A percentile compares a stretch with the other conserved stretches of the same genome.
Evolutionary conservation across 2,329 filamentous ascomycete species (phyloP).

Genomic region (Stachybotrys elegans): DNA sequence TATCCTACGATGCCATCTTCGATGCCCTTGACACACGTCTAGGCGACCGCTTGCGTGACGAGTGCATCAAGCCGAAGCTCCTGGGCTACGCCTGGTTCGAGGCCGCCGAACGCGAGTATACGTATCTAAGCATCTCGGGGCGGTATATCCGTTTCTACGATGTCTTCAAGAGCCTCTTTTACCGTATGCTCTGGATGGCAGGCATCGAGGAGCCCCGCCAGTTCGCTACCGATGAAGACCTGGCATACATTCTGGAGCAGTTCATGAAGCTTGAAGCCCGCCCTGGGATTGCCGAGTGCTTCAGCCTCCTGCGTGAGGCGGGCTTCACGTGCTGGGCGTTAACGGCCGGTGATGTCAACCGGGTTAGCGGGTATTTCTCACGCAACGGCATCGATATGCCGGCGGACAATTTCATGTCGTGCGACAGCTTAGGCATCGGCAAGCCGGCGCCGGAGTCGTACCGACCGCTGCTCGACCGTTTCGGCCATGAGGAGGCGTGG

Average conservation of each 20-base stretch:
- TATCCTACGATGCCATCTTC: slow-evolving; percentile 39
- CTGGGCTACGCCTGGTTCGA: slow-evolving; percentile 44
- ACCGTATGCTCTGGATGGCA: slow-evolving; percentile 38
- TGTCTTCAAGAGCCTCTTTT: slow-evolving; percentile 40
- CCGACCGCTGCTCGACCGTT: slow-evolving; percentile 32
- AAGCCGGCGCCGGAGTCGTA: slow-evolving; percentile 48
- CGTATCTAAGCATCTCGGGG: slow-evolving; percentile 38
- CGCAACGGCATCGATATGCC: slow-evolving; percentile 43
- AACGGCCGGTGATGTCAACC: slow-evolving; percentile 43
- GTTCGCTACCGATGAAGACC: slow-evolving; percentile 37
- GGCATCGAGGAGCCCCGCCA: slow-evolving; percentile 36
- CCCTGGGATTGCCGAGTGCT: slow-evolving; percentile 33
- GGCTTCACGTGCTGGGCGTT: slow-evolving; percentile 51
- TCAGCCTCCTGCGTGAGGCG: slow-evolving; percentile 33
- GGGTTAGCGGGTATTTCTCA: slow-evolving; percentile 49
- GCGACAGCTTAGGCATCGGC: slow-evolving; percentile 40
- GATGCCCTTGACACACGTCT: slow-evolving; percentile 33
- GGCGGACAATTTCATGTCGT: slow-evolving; percentile 43
- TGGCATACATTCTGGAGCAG: slow-evolving; percentile 29
- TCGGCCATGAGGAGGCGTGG: slow-evolving; percentile 39
- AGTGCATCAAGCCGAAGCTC: slow-evolving; percentile 33
- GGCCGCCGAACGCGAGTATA: slow-evolving; percentile 43
- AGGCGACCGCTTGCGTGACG: slow-evolving; percentile 30
- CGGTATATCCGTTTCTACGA: slow-evolving; percentile 36
- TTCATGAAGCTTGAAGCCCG: slow-evolving; percentile 32